Base-by-base conservation (phyloP, 345 rosid species). In the Populus tremula region DNA sequence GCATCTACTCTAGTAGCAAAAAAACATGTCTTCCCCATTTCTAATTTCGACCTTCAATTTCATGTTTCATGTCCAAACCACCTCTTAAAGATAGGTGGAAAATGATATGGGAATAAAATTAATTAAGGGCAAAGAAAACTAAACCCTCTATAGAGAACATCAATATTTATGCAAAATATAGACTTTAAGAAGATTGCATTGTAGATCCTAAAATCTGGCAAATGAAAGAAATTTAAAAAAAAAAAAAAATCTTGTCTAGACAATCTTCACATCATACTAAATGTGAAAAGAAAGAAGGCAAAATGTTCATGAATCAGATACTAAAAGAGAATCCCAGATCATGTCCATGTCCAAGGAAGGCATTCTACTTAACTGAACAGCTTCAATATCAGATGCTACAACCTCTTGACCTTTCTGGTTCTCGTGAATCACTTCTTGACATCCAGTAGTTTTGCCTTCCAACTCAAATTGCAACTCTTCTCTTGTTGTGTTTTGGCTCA, bases 331-430 rank as follows among this genome's bases (percentile, higher is more conserved):
- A 84, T 96, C 99, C 99, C 99, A 93, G 68, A 93, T 92, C 81
- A 84, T 89, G 77, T 96, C 99, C 93, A 96, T 96, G 86, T 96
- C 99, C 88, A 96, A 83, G 4, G 99, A 93, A 45, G 99, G 99
- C 96, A 96, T 91, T 82, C 93, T 93, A 83, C 99, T 96, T 70
- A 96, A 77, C 86, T 91, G 97, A 80, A 91, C 90, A 54, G 83
- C 88, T 77, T 87, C 98, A n/a, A 74, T 77, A 71, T 91, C 96
- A 59, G 84, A 75, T 8, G 41, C 12, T 33, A 49, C 72, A 64
- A 77, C 56, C 74, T 70, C 91, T 61, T 78, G 86, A 70, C 56
- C 38, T 70, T 43, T 80, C 77, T 82, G 86, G 20, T 65, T 85
- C 73, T 83, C 86, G 31, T 23, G 5, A 27, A 27, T 59, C 29